Evolutionary conservation across 495 filamentous ascomycete species (phyloP), one percentile per base, ranked within the genome.

Genomic region (Daldinia caldariorum): DNA sequence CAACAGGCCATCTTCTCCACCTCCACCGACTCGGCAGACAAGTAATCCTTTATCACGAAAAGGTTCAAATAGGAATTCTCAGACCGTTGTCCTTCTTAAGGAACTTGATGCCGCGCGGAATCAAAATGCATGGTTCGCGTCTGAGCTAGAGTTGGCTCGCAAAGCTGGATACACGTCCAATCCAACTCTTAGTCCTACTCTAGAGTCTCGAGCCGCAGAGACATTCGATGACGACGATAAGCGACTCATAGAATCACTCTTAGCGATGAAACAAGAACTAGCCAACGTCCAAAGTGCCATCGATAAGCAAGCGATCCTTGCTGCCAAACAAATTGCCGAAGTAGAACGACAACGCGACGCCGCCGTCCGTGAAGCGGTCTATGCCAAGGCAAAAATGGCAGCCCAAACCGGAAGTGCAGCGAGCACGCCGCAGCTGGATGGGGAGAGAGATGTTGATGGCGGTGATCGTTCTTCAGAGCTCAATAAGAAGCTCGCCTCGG

Each of bases 91-190:
- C 0, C 74, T 95, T 47, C 81, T 92, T 22, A 91, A 92, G 73
- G 96, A 98, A 67, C 84, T 99, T 5, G 94, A 98, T 74, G 80
- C 87, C 4, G 83, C 89, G 9, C 92, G 91, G 75, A 92, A 89
- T 70, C 89, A 90, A 26, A 98, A 97, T 77, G 94, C 94, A 1
- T 99, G 95, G 95, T 97, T 95, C 79, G 93, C 93, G 6, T 97
- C 94, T 2, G 95, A 99, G 78, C 81, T 99, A 32, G 92, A 95
- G 14, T 79, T 98, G 61, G 95, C 95, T 3, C 88, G 90, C 51
- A 94, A 96, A 78, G 89, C 91, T 9, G 95, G 95, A 7, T 98
- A 97, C 74, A 84, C 86, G 8, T 88, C 91, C 13, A 93, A 88
- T 70, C 77, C 89, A 1, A 89, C 91, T 12, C 85, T 88, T 50